These are phyloP conservation scores for Areca catechu DNA, from an alignment of 176 grass and related monocot genomes.

Conservation along the genomic window DNA sequence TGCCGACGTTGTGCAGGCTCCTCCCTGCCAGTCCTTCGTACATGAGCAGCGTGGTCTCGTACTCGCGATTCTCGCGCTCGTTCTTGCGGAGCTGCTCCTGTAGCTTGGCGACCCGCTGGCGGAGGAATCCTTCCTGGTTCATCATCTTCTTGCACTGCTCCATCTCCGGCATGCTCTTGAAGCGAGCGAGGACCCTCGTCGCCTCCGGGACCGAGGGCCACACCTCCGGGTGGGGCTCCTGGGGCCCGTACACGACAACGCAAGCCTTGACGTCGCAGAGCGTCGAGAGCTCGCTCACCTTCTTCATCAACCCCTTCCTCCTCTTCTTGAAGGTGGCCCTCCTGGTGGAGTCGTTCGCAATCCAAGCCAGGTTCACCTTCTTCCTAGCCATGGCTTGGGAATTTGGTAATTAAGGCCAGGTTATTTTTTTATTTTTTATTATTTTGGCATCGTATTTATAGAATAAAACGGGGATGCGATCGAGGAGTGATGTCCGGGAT, in stretches of 20 bases:
- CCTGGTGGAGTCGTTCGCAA: conserved; percentile 10
- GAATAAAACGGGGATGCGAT: no score
- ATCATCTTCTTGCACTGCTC: conserved; percentile 39
- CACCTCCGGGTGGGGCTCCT: conserved; percentile 6
- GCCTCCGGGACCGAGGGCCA: conserved; percentile 5
- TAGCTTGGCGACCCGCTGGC: conserved; percentile 20
- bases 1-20: neutral
- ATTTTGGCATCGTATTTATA: no score
- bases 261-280: conserved; percentile 20
- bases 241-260: conserved; percentile 23
- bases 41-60: conserved; percentile 19
- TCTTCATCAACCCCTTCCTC: conserved; percentile 24
- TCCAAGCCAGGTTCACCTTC: conserved; percentile 24
- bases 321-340: conserved; percentile 19
- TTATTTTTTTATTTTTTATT: no score
- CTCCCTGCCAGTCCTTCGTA: conserved; percentile 16
- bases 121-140: conserved; percentile 27
- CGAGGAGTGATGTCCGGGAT: no score
- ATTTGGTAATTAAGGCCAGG: no score
- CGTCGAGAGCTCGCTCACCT: conserved; percentile 16
- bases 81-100: conserved; percentile 27
- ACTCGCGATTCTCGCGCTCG: conserved; percentile 12
- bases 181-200: neutral
- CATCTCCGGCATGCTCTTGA: conserved; percentile 28
- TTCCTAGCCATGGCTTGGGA: conserved; percentile 22